Percentiles rank a stretch among this genome's conserved stretches.
Conservation (phyloP, 2,329 filamentous ascomycete genomes). For the Fusarium oligoseptatum region DNA sequence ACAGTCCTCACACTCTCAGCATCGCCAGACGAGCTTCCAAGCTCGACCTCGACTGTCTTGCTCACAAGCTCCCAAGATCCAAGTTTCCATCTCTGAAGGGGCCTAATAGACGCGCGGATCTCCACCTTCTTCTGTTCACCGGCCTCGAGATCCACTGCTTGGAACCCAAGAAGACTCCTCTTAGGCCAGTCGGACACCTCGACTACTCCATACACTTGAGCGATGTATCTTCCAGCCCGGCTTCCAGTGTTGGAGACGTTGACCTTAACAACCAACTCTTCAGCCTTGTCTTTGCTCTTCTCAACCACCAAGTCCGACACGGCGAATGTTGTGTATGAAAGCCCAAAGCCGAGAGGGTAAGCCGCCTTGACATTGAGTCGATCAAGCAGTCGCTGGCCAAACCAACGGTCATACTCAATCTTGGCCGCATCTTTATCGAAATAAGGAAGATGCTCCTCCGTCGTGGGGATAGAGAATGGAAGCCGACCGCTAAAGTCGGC, state of each 20-base stretch:
- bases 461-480: slow-evolving; percentile 35
- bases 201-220: slow-evolving; percentile 34
- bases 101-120: slow-evolving; percentile 4
- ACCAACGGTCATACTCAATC: slow-evolving; percentile 36
- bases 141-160: slow-evolving; percentile 3
- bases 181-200: slow-evolving; percentile 11
- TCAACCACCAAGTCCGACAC: neutral
- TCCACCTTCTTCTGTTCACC: neutral
- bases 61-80: neutral
- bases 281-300: neutral
- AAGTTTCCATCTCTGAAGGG: slow-evolving; percentile 16
- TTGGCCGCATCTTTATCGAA: slow-evolving; percentile 26
- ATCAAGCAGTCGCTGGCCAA: slow-evolving; percentile 37
- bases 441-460: slow-evolving; percentile 28
- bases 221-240: slow-evolving; percentile 18
- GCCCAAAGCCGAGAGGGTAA: slow-evolving; percentile 38
- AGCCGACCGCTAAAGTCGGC: slow-evolving; percentile 24
- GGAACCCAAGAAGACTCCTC: slow-evolving; percentile 27
- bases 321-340: slow-evolving; percentile 36
- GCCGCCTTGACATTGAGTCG: slow-evolving; percentile 17
- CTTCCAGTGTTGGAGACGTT: slow-evolving; percentile 20
- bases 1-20: neutral
- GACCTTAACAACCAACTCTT: neutral
- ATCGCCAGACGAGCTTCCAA: neutral
- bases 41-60: neutral